Evolutionary conservation across 2,329 filamentous ascomycete species (phyloP), one percentile per base, ranked within the genome.

Genomic region (Emergomyces orientalis): DNA sequence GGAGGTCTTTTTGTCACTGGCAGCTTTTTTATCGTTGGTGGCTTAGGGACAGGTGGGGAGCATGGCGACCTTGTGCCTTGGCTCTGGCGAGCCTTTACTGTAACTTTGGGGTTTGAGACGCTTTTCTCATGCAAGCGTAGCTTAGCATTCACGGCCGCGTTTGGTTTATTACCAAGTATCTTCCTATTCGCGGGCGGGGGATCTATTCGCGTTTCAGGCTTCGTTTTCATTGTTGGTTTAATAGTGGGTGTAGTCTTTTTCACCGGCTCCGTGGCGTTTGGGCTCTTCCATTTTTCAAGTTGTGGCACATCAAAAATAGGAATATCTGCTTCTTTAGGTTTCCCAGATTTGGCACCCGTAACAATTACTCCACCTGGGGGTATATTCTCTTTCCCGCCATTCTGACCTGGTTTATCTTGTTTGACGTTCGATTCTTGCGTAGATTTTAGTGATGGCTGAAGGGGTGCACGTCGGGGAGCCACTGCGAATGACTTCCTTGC

Each of bases 301-400:
- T 59, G 39, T 45, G 60, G 52, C 27, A 49, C 55, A 63, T 70
- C 61, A 55, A 61, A 54, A 45, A 64, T 41, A 54, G 63, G 60
- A 45, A 62, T 58, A 62, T 45, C 63, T 61, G 37, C 49, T 51
- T 66, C 65, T 34, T 49, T 58, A 30, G 49, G 54, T 39, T 69
- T 70, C 1, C 62, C 64, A 39, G 71, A 70, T 56, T 66, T 57
- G 13, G 65, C 62, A 41, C 27, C 43, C 27, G 52, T 32, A 43
- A 62, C 45, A 17, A 67, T 27, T 14, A 69, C 37, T 39, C 66
- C 60, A 3, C 79, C 79, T 0, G 84, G 85, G 17, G 84, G 84
- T 5, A 86, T 69, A 65, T 87, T 88, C 70, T 87, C 85, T 67
- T 88, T 88, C 6, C 85, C 85, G 4, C 79, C 79, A 41, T 82